Percentiles rank a stretch among this genome's conserved stretches.
phyloP scores from a whole-genome alignment of 129 eudicot genomes.

The Chrysanthemum lavandulifolium region DNA sequence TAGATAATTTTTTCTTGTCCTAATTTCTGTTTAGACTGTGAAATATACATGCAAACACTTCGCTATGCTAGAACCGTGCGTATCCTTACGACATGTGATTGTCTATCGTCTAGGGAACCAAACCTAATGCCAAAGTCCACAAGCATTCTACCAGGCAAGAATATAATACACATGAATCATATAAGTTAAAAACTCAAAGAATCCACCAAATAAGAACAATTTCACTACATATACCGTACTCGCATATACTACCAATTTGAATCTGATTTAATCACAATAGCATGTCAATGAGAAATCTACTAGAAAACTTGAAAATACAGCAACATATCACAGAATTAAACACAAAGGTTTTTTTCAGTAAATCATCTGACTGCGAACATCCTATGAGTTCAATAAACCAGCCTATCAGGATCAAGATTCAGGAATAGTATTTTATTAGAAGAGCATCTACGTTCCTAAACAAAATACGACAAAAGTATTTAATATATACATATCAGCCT shows the following conservation, averaged over 20 bases:
- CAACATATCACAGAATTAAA: too few species aligned
- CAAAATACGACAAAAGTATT: background rate
- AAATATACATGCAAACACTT: background rate
- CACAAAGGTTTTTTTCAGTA: background rate
- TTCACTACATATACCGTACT: background rate
- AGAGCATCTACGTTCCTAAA: background rate
- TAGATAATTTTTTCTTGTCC: background rate
- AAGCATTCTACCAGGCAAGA: background rate
- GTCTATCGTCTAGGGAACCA: background rate
- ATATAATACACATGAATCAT: background rate
- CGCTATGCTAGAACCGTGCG: background rate
- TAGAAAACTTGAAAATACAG: background rate
- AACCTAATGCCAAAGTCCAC: background rate
- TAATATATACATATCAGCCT: background rate
- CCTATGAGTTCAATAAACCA: background rate
- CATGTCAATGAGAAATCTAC: background rate
- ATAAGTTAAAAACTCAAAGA: background rate
- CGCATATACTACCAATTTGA: background rate
- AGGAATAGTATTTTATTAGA: background rate
- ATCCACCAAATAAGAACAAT: background rate
- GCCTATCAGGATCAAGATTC: background rate
- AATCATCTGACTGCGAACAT: background rate
- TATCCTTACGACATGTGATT: background rate
- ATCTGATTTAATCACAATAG: background rate
- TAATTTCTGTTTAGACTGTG: background rate